Evolutionary conservation across 2,329 filamentous ascomycete species (phyloP), one percentile per base, ranked within the genome.

Genomic region (Hymenoscyphus repandus): DNA sequence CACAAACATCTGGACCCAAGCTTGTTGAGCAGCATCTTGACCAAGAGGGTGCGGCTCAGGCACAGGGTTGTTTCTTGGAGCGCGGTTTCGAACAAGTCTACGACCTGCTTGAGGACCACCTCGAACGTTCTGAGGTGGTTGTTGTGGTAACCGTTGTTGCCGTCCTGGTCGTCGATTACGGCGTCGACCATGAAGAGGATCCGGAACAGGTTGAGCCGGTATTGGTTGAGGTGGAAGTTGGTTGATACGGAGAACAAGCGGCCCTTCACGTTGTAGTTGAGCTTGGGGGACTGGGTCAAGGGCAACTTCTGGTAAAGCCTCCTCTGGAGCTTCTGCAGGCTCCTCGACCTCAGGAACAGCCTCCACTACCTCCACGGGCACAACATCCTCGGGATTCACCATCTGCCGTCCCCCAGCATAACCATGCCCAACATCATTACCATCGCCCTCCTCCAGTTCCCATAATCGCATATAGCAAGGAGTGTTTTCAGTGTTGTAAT

Each of bases 371-470:
- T 22, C 39, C 44, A 58, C 41, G 20, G 49, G 52, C 4, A 51
- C 49, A 22, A 54, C 36, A 2, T 51, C 46, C 2, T 46, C 53
- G 2, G 45, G 30, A 6, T n/a, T 18, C 4, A n/a, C 49, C 53
- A 5, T 46, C 37, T 13, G 27, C 46, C 9, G 41, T 6, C 55
- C 60, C 31, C 59, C 62, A 30, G 43, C 57, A 47, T 47, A 63
- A 3, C 60, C 64, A 40, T 61, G 53, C 7, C 59, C 65, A 32
- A 62, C 62, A 50, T 66, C 59, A 44, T 66, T 71, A 2, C 79
- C 81, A 59, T 96, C 90, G 0, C 91, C 91, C 41, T 79, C 82
- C 67, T 95, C 89, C 20, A 95, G 72, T 63, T 96, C 93, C 90
- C 91, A 97, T 2, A 99, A 74, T 3, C 89, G 83, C 76, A 88